Evolutionary conservation across 2,329 filamentous ascomycete species (phyloP).

Genomic region (Plenodomus biglobosus): DNA sequence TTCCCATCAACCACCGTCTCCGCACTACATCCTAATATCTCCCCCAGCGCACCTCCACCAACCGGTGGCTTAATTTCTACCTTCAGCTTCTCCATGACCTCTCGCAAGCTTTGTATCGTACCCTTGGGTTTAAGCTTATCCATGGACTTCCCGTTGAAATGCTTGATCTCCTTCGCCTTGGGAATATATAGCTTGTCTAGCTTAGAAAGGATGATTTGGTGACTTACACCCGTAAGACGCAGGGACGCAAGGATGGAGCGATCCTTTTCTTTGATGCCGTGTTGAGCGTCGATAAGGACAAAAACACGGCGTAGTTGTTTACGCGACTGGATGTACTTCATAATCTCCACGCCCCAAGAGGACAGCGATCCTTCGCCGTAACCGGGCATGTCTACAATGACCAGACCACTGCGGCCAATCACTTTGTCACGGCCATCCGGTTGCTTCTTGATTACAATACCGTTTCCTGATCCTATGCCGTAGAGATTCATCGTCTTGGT

Average conservation of each 20-base stretch:
- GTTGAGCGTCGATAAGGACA: slow-evolving; percentile 63
- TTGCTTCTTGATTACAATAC: slow-evolving; percentile 27
- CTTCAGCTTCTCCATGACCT: slow-evolving; percentile 41
- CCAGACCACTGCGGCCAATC: slow-evolving; percentile 48
- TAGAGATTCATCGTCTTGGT: slow-evolving; percentile 69
- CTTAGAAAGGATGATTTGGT: slow-evolving; percentile 69
- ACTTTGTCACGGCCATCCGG: slow-evolving; percentile 29
- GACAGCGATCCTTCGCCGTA: slow-evolving; percentile 64
- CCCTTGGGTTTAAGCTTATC: slow-evolving; percentile 22
- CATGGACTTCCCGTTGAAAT: slow-evolving; percentile 14
- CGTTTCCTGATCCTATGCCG: slow-evolving; percentile 52
- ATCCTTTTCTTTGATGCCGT: slow-evolving; percentile 66
- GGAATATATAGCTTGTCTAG: slow-evolving; percentile 53
- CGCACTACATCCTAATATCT: slow-evolving; percentile 62
- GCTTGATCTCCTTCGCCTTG: slow-evolving; percentile 16
- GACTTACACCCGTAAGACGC: slow-evolving; percentile 58
- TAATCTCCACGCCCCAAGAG: slow-evolving; percentile 67
- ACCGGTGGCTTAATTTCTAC: slow-evolving; percentile 38
- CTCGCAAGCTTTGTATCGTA: slow-evolving; percentile 50
- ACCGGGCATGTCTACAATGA: slow-evolving; percentile 71
- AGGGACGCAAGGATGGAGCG: slow-evolving; percentile 59
- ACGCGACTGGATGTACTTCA: slow-evolving; percentile 66
- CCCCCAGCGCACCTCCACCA: slow-evolving; percentile 52
- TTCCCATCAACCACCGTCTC: slow-evolving; percentile 52
- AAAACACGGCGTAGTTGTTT: slow-evolving; percentile 66